Evolutionary conservation across 2,329 filamentous ascomycete genomes (phyloP).

Genomic region (Whalleya microplaca): DNA sequence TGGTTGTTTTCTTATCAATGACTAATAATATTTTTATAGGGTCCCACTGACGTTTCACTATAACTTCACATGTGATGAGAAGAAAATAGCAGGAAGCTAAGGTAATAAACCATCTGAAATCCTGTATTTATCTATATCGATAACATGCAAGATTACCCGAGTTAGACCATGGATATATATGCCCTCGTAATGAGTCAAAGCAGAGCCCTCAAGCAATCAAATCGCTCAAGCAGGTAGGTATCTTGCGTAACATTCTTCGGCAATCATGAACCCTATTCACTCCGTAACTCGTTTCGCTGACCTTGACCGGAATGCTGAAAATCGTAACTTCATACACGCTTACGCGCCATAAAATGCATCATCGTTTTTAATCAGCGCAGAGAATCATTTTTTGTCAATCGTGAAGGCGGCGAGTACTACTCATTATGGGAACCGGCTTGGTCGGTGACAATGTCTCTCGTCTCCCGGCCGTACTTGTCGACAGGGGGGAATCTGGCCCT

Average conservation of each 20-base stretch:
- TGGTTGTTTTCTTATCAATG: not conserved
- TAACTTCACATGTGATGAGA: not conserved
- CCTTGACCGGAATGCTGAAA: not conserved
- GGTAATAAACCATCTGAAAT: not conserved
- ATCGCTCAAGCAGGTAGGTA: slow-evolving; percentile 13
- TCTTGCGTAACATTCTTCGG: slow-evolving; percentile 6
- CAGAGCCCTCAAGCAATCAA: not conserved
- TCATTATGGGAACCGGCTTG: slow-evolving; percentile 50
- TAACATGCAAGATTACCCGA: not conserved
- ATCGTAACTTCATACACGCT: not conserved
- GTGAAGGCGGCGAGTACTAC: slow-evolving; percentile 28
- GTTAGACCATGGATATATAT: too few species aligned
- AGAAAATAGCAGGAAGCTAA: not conserved
- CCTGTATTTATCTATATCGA: not conserved
- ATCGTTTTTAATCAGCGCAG: not conserved
- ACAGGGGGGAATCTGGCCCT: slow-evolving; percentile 73
- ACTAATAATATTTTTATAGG: not conserved
- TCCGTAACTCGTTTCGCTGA: slow-evolving; percentile 24
- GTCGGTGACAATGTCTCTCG: slow-evolving; percentile 44
- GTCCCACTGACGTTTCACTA: not conserved
- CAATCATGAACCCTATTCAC: slow-evolving; percentile 8
- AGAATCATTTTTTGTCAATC: not conserved
- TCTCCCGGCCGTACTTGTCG: slow-evolving; percentile 57
- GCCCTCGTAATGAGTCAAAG: not conserved
- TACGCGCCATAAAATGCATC: slow-evolving; percentile 14